Conservation (phyloP, 2,329 filamentous ascomycete genomes). For the Periconia macrospinosa region DNA sequence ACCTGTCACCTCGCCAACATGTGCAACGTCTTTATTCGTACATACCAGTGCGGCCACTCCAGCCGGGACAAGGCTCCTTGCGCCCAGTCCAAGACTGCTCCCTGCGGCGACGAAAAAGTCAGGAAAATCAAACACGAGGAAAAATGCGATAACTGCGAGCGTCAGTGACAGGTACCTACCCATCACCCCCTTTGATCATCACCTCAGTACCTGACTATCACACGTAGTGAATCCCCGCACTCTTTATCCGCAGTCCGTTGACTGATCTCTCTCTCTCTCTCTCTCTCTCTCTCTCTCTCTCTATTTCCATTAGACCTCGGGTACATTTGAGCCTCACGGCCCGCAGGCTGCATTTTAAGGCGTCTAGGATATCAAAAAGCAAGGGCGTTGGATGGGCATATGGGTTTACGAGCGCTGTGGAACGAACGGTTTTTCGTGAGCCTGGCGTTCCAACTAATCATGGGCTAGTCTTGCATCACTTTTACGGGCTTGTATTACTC, state of each 20-base stretch:
- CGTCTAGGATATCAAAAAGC: constrained; percentile 43
- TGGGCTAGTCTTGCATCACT: constrained; percentile 39
- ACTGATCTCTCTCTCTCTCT: constrained; percentile 14
- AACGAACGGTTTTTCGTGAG: constrained; percentile 23
- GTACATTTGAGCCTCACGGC: constrained; percentile 19
- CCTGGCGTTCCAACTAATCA: constrained; percentile 41
- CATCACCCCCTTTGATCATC: constrained; percentile 16
- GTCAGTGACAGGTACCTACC: constrained; percentile 41
- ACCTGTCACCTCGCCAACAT: constrained; percentile 32
- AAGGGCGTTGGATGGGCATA: constrained; percentile 44
- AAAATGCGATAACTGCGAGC: constrained; percentile 51
- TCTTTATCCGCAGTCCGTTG: constrained; percentile 28
- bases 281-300: constrained; percentile 9
- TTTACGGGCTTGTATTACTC: constrained; percentile 36
- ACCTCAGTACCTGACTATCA: neutral
- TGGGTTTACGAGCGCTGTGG: constrained; percentile 27
- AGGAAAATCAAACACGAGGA: constrained; percentile 52
- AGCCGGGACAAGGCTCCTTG: constrained; percentile 48
- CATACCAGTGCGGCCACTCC: constrained; percentile 51
- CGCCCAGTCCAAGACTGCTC: constrained; percentile 48
- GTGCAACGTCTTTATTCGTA: constrained; percentile 53
- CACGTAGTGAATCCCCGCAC: constrained; percentile 31
- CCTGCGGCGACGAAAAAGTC: constrained; percentile 45
- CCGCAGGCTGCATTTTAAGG: constrained; percentile 45
- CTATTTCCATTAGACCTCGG: constrained; percentile 13